These are phyloP conservation scores for Zizania palustris DNA, from an alignment of 202 grass and related monocot species.

Conservation along the genomic window DNA sequence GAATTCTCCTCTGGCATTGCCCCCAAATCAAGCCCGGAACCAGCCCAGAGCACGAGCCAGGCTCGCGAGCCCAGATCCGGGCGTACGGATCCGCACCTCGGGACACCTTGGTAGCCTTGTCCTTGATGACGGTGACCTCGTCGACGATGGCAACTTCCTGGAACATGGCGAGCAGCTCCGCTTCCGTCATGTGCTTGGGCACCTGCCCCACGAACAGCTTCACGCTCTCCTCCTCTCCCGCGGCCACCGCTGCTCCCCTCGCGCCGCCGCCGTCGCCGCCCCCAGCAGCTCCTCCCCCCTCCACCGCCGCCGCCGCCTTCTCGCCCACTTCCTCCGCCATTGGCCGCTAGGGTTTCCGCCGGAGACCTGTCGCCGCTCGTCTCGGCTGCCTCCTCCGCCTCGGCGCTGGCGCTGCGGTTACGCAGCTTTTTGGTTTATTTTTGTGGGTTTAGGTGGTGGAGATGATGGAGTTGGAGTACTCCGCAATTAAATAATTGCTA, in stretches of 20 bases:
- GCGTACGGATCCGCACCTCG: slow-evolving; percentile 63
- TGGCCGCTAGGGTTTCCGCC: slow-evolving; percentile 40
- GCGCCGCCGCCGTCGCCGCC: neutral
- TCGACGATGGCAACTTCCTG: slow-evolving; percentile 84
- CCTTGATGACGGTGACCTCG: slow-evolving; percentile 98
- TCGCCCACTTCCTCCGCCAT: slow-evolving; percentile 54
- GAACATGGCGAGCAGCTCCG: slow-evolving; percentile 79
- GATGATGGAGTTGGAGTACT: slow-evolving; percentile 39
- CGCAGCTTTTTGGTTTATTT: slow-evolving; percentile 32
- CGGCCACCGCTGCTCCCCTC: neutral
- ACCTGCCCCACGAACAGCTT: slow-evolving; percentile 99
- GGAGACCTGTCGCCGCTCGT: slow-evolving; percentile 5
- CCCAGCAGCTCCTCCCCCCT: neutral
- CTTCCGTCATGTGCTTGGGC: slow-evolving; percentile 93
- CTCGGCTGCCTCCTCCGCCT: neutral
- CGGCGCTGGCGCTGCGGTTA: slow-evolving; percentile 38
- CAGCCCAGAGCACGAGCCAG: neutral
- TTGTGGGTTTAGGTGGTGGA: slow-evolving; percentile 41
- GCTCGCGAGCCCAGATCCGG: slow-evolving; percentile 39
- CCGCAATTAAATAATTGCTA: slow-evolving; percentile 53
- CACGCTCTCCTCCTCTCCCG: slow-evolving; percentile 59
- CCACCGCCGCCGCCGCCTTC: slow-evolving; percentile 12
- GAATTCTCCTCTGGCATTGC: slow-evolving; percentile 36
- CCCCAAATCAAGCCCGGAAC: slow-evolving; percentile 31
- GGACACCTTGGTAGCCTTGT: slow-evolving; percentile 93